Percentiles rank a stretch among this genome's conserved stretches.
Evolutionary conservation across 2,329 filamentous ascomycete genomes (phyloP).

Genomic region (Zelopaecilomyces penicillatus): DNA sequence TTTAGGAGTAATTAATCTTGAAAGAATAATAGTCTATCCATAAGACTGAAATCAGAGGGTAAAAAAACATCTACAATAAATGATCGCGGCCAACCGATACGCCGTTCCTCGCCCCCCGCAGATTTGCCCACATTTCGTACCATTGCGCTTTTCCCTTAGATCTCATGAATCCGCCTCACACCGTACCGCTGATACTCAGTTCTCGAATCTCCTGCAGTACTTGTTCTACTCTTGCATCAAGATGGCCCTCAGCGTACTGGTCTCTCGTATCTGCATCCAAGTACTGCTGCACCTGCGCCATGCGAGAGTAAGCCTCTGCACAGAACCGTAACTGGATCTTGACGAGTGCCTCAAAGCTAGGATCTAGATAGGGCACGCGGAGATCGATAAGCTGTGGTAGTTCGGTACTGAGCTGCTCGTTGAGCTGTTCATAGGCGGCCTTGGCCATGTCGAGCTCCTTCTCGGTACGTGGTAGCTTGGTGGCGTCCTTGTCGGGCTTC

Average conservation of each 20-base stretch:
- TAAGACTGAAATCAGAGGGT: slow-evolving; percentile 12
- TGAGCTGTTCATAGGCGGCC: slow-evolving; percentile 88
- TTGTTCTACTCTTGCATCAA: slow-evolving; percentile 88
- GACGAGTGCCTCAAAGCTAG: slow-evolving; percentile 92
- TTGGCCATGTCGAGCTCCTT: slow-evolving; percentile 95
- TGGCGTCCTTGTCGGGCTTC: slow-evolving; percentile 97
- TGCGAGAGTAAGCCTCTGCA: slow-evolving; percentile 91
- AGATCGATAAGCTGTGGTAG: slow-evolving; percentile 93
- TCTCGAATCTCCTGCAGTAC: slow-evolving; percentile 95
- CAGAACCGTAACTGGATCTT: slow-evolving; percentile 98
- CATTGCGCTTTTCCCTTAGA: background rate
- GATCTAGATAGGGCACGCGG: slow-evolving; percentile 92
- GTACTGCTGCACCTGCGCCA: slow-evolving; percentile 99
- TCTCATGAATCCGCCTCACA: slow-evolving; percentile 29
- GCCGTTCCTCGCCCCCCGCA: slow-evolving; percentile 14
- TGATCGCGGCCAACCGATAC: slow-evolving; percentile 17
- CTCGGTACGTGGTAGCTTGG: slow-evolving; percentile 89
- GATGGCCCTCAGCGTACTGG: slow-evolving; percentile 86
- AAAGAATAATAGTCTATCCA: slow-evolving; percentile 17
- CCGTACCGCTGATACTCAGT: slow-evolving; percentile 76
- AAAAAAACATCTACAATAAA: slow-evolving; percentile 17
- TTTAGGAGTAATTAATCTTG: too few species aligned
- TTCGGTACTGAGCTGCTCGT: slow-evolving; percentile 90
- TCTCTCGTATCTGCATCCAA: slow-evolving; percentile 91
- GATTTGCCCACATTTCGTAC: slow-evolving; percentile 3